Percentiles rank a stretch among this genome's conserved stretches.
phyloP scores from a whole-genome alignment of 164 flowering plant genomes.

The Berberis thunbergii region DNA sequence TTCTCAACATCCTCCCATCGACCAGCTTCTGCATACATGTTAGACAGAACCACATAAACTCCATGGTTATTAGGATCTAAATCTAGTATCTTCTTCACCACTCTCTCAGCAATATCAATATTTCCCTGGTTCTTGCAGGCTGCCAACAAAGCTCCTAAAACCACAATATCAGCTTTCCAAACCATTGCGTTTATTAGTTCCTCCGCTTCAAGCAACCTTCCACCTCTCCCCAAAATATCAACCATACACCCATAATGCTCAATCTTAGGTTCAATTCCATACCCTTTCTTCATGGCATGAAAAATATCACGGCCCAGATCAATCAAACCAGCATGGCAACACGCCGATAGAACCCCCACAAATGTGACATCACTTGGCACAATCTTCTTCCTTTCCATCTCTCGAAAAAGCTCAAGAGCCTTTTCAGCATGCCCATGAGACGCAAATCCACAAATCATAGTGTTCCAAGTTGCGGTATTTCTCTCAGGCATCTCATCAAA shows the following conservation, averaged over 20 bases:
- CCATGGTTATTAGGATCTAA: conserved; percentile 46
- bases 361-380: conserved; percentile 41
- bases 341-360: conserved; percentile 58
- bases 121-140: conserved; percentile 47
- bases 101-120: conserved; percentile 40
- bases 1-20: conserved; percentile 39
- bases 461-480: conserved; percentile 55
- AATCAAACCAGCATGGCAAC: conserved; percentile 55
- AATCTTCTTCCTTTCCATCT: conserved; percentile 23
- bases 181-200: conserved; percentile 44
- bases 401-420: conserved; percentile 35
- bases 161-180: conserved; percentile 50
- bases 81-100: conserved; percentile 29
- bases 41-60: conserved; percentile 35
- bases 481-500: conserved; percentile 39
- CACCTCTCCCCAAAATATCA: conserved; percentile 48
- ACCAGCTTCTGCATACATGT: conserved; percentile 43
- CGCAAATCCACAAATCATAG: conserved; percentile 60
- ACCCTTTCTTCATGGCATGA: conserved; percentile 31
- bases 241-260: conserved; percentile 71
- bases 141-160: conserved; percentile 51
- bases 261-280: conserved; percentile 45
- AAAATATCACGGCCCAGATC: conserved; percentile 42
- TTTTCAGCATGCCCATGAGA: conserved; percentile 46
- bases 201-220: conserved; percentile 49